Conservation (phyloP, 169 alveolate genomes). For the Perkinsus chesapeaki region DNA sequence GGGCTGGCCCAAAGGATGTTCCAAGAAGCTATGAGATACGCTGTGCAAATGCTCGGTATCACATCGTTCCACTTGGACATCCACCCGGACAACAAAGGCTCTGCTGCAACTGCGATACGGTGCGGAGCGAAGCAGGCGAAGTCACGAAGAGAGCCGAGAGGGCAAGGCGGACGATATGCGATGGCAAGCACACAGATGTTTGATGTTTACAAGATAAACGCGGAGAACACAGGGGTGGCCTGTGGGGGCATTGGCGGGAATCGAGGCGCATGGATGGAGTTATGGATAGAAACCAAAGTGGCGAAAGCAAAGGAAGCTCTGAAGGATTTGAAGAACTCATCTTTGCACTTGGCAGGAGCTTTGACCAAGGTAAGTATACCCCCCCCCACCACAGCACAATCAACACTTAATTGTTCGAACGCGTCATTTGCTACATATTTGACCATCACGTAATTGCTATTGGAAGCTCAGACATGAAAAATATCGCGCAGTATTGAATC, state of each 20-base stretch:
- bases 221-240: neutral
- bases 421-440: neutral
- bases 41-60: neutral
- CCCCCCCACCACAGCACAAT: neutral
- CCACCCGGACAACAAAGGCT: neutral
- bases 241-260: neutral
- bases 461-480: neutral
- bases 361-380: neutral
- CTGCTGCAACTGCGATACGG: neutral
- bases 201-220: neutral
- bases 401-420: neutral
- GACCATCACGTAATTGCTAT: neutral
- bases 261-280: neutral
- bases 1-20: neutral
- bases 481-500: neutral
- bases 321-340: neutral
- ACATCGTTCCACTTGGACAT: neutral
- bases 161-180: neutral
- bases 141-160: neutral
- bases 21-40: neutral
- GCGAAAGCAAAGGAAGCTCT: neutral
- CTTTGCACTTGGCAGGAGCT: neutral
- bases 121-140: neutral
- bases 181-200: neutral
- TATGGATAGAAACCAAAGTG: neutral